Conservation (phyloP, 2,329 filamentous ascomycete species). For the Cladosporium phlei region DNA sequence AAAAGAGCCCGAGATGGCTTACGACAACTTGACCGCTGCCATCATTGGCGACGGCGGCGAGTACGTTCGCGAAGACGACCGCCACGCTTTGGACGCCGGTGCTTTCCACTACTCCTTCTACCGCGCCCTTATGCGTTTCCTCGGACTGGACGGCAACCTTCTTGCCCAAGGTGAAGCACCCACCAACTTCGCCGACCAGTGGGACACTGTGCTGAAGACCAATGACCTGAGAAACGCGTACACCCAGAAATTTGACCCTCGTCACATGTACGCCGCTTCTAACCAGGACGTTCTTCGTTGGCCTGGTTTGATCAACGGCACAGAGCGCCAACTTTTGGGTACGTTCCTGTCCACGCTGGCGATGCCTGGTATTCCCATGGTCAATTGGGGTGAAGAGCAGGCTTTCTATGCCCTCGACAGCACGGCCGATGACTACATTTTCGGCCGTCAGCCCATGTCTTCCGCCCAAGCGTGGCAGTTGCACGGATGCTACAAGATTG, state of each 20-base stretch:
- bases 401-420: constrained; percentile 61
- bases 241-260: constrained; percentile 58
- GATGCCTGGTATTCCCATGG: constrained; percentile 56
- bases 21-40: constrained; percentile 44
- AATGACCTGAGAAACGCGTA: constrained; percentile 59
- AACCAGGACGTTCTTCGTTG: constrained; percentile 65
- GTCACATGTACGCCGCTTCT: constrained; percentile 60
- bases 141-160: constrained; percentile 56
- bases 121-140: constrained; percentile 56
- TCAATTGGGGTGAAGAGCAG: constrained; percentile 64
- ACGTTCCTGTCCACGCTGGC: constrained; percentile 56
- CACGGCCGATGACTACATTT: constrained; percentile 61
- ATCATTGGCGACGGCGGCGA: constrained; percentile 38
- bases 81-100: constrained; percentile 54
- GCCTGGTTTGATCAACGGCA: constrained; percentile 55
- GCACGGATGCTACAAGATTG: constrained; percentile 59
- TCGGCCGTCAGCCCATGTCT: constrained; percentile 60
- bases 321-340: constrained; percentile 53
- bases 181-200: constrained; percentile 50
- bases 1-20: constrained; percentile 52
- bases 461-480: constrained; percentile 58
- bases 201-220: constrained; percentile 53
- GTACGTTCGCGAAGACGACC: constrained; percentile 50
- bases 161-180: constrained; percentile 51
- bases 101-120: constrained; percentile 64